phyloP scores from a whole-genome alignment of 371 early-diverging fungal genomes.

The Gilbertella persicaria region DNA sequence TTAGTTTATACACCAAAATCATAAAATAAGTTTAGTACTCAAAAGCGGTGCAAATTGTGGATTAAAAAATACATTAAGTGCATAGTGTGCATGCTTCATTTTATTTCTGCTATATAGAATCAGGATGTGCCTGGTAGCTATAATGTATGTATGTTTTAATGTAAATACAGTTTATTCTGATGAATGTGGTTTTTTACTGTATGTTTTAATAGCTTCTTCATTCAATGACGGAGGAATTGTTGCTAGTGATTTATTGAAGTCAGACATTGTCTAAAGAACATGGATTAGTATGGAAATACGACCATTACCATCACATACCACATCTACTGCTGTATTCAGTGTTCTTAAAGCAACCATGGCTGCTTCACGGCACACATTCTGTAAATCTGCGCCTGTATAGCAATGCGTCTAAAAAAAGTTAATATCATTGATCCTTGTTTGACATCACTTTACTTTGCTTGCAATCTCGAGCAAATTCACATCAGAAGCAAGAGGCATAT shows the following conservation, averaged over 20 bases:
- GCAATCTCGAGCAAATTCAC: constrained; percentile 78
- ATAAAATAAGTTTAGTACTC: too few relatives aligned
- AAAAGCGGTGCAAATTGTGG: too few relatives aligned
- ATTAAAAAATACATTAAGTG: too few relatives aligned
- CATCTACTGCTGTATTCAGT: constrained; percentile 37
- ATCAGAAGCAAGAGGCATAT: constrained; percentile 71
- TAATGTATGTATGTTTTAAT: background rate
- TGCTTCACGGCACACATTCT: constrained; percentile 96
- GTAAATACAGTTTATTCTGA: constrained; percentile 5
- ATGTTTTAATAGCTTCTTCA: constrained; percentile 12
- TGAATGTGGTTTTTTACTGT: constrained; percentile 21
- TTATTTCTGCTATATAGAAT: too few relatives aligned
- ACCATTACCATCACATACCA: too few relatives aligned
- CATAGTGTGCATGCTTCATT: too few relatives aligned
- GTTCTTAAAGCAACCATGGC: constrained; percentile 82
- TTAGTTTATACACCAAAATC: too few relatives aligned
- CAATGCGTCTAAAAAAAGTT: constrained; percentile 63
- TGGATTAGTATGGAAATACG: background rate
- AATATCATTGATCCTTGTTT: background rate
- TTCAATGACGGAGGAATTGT: constrained; percentile 25
- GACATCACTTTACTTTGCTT: constrained; percentile 38
- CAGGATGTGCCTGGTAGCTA: too few relatives aligned
- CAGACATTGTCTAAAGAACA: constrained; percentile 16
- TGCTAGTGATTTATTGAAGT: constrained; percentile 16
- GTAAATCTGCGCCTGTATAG: constrained; percentile 98